Percentiles rank a stretch among this genome's conserved stretches.
Evolutionary conservation across 2,329 filamentous ascomycete genomes (phyloP).

Genomic region (Stagonosporopsis cucurbitacearum): DNA sequence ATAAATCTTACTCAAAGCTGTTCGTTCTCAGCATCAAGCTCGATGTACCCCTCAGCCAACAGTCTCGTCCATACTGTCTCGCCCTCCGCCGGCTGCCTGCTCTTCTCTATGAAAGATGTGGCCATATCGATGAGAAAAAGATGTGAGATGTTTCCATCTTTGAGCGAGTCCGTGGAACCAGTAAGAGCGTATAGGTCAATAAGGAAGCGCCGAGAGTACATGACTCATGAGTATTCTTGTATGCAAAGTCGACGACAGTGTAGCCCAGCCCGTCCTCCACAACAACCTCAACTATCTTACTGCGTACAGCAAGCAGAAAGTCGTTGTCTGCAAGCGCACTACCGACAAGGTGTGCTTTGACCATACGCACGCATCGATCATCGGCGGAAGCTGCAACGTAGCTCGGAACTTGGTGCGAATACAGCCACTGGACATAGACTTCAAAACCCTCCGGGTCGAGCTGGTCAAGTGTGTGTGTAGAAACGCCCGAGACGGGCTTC

Average conservation of each 20-base stretch:
- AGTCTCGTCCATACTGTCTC: not conserved
- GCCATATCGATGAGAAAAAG: constrained; percentile 7
- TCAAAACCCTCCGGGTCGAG: constrained; percentile 6
- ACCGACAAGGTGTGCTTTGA: constrained; percentile 7
- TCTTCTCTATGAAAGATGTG: not conserved
- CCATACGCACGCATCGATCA: not conserved
- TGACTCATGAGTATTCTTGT: not conserved
- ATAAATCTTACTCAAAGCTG: not conserved
- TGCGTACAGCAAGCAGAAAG: not conserved
- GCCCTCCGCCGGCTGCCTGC: not conserved
- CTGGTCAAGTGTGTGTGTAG: not conserved
- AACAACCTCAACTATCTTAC: not conserved
- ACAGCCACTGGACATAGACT: constrained; percentile 8
- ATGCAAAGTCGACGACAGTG: not conserved
- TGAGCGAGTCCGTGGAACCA: not conserved
- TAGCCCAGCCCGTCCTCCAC: not conserved
- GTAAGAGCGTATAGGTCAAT: constrained; percentile 4
- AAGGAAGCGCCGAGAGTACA: not conserved
- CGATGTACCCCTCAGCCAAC: not conserved
- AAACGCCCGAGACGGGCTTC: not conserved
- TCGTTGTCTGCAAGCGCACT: not conserved
- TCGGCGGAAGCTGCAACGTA: not conserved
- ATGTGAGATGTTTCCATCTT: not conserved
- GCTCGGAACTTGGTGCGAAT: not conserved
- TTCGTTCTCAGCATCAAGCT: not conserved